These are phyloP conservation scores for Azolla pinnata DNA, from an alignment of 75 land plant genomes.

Conservation along the genomic window DNA sequence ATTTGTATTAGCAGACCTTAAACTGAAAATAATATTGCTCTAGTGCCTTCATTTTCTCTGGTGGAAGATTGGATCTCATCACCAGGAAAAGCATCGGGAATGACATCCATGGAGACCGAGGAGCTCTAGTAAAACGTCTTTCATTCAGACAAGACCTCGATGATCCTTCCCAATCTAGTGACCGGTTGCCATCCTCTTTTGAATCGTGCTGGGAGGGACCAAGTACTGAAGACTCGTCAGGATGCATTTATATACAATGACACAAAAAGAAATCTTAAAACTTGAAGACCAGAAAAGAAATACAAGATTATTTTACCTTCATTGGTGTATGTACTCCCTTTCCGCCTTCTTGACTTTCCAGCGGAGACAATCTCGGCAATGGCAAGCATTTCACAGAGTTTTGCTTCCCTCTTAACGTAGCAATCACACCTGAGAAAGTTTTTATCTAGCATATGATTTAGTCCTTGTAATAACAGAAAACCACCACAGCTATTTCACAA, in stretches of 20 bases:
- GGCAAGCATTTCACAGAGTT: neutral
- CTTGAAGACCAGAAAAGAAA: no score
- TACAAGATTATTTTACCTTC: no score
- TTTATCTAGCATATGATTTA: slow-evolving; percentile 6
- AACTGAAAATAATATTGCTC: slow-evolving; percentile 15
- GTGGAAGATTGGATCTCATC: slow-evolving; percentile 24
- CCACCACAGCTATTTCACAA: neutral
- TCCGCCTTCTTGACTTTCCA: neutral
- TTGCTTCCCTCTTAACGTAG: slow-evolving; percentile 11
- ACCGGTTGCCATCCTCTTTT: no score
- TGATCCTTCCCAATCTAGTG: no score
- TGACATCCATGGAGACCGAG: slow-evolving; percentile 18
- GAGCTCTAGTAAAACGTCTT: slow-evolving; percentile 5
- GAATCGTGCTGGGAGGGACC: no score
- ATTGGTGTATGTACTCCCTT: neutral
- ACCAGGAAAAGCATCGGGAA: slow-evolving; percentile 32
- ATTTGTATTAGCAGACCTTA: slow-evolving; percentile 24
- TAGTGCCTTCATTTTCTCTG: slow-evolving; percentile 14
- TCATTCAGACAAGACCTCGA: no score
- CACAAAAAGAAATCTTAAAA: no score
- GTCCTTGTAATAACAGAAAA: neutral
- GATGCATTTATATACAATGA: no score
- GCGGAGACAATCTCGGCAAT: slow-evolving; percentile 2
- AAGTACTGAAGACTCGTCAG: no score
- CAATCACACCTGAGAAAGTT: slow-evolving; percentile 9